Conservation (phyloP, 768 basidiomycete species). For the Mycena crocata region DNA sequence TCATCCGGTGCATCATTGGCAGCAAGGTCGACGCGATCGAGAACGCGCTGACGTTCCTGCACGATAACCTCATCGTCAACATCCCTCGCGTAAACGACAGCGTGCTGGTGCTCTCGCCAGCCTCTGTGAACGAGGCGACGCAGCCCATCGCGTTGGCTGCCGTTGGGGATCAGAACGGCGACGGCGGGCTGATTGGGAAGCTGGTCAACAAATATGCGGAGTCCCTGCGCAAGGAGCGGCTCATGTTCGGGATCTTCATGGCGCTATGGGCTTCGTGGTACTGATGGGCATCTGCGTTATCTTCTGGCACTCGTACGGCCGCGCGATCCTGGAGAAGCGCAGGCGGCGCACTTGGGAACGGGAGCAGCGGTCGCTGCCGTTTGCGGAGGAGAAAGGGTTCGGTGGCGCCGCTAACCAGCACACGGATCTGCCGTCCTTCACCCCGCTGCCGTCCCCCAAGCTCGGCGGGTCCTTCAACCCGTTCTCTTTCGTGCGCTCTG, state of each 20-base stretch:
- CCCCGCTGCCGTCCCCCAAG: conserved; percentile 23
- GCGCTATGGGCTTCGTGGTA: conserved; percentile 86
- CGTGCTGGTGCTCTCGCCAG: conserved; percentile 81
- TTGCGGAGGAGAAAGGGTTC: conserved; percentile 53
- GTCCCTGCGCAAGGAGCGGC: conserved; percentile 81
- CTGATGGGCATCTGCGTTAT: conserved; percentile 80
- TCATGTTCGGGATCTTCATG: conserved; percentile 88
- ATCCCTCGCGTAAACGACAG: conserved; percentile 83
- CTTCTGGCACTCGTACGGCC: conserved; percentile 78
- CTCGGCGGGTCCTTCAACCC: conserved; percentile 27
- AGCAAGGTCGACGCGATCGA: conserved; percentile 90
- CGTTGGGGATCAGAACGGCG: conserved; percentile 65
- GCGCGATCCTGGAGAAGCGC: conserved; percentile 57
- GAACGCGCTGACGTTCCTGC: conserved; percentile 89
- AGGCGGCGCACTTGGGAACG: conserved; percentile 61
- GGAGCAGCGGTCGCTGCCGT: conserved; percentile 54
- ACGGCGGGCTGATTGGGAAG: conserved; percentile 75
- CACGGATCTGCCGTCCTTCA: conserved; percentile 20
- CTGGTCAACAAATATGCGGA: conserved; percentile 80
- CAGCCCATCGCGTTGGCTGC: conserved; percentile 88
- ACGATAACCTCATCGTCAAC: conserved; percentile 85
- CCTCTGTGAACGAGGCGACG: conserved; percentile 77
- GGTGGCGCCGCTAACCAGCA: conserved; percentile 28
- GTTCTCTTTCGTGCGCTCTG: conserved; percentile 22
- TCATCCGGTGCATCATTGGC: conserved; percentile 92